Base-by-base conservation (phyloP, 2,329 filamentous ascomycete genomes). In the Fusarium continuum region DNA sequence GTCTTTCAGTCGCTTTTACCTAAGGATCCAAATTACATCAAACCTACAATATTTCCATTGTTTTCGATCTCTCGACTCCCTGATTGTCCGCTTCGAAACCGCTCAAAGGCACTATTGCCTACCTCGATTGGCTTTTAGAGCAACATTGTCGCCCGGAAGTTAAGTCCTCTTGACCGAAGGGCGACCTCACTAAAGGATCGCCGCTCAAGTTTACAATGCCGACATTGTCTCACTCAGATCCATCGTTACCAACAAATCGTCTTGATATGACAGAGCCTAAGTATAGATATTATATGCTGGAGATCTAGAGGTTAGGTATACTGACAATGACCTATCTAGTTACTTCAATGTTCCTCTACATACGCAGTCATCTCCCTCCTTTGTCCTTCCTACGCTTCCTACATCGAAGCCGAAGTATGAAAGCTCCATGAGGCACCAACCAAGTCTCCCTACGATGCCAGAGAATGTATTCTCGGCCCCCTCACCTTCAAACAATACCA, bases 271-370 rank as follows among this genome's bases (percentile, higher is more conserved):
- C 26, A 22, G 72, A 74, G 6, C 36, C 59, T 36, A 74, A 64
- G 74, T 76, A 67, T n/a, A 9, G 10, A 2, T 4, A 9, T 13
- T 10, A 3, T 3, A 25, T 3, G 1, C 2, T 2, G 9, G 11
- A 8, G 3, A 7, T 3, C 4, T 0, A 2, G n/a, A 29, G 2
- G n/a, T 4, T n/a, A n/a, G n/a, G n/a, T n/a, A 29, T 26, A 26
- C 47, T 60, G 25, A 66, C 29, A 26, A 5, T 10, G 2, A 8
- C 17, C 6, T 38, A 77, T 19, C 6, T 38, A 77, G 75, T 41
- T 77, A 77, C 53, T 77, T 76, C 29, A 72, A 68, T 34, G 61
- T 76, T 16, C 65, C 73, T 6, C 49, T 67, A 5, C 47, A 56
- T 26, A 44, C 64, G 3, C 35, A 63, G 3, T 39, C 61, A 1